Base-by-base conservation (phyloP, 371 early-diverging fungal genomes). In the Zopfochytrium polystomum region DNA sequence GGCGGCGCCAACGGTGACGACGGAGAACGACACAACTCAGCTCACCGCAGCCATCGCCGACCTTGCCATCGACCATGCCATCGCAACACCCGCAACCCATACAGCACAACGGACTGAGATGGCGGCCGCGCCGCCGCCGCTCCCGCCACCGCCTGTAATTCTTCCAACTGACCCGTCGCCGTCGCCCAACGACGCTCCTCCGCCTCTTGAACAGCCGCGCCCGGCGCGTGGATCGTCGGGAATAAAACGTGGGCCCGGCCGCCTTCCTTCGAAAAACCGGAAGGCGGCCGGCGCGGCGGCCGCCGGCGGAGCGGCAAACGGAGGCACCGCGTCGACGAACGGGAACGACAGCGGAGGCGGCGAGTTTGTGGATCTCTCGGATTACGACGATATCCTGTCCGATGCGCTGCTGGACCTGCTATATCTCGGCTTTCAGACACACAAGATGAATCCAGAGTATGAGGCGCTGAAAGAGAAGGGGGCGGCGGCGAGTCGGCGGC, bases 331-430 rank as follows among this genome's bases (percentile, higher is more conserved):
- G 26, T 23, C 26, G 48, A 26, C n/a, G n/a, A n/a, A n/a, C n/a
- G n/a, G n/a, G n/a, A n/a, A n/a, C n/a, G n/a, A n/a, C n/a, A n/a
- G n/a, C 48, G n/a, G 26, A 48, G n/a, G 48, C 48, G 23, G 48
- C 52, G 47, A 60, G 55, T 68, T 68, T 42, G 46, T 31, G 18
- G 69, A 68, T 42, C 56, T 68, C 7, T 59, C 70, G 26, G 72
- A 73, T 52, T 77, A 71, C 62, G 81, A 80, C 65, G 81, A 80
- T 59, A 44, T 78, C 23, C 54, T 71, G 35, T 67, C 67, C 42
- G 75, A 75, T 49, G 18, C 78, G 13, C 47, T 77, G 45, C 58
- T 81, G 48, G 68, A 67, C 55, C 3, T 30, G 23, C 44, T 63
- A 22, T 60, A 25, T 35, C 55, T 67, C 43, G 68, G 63, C 31